phyloP scores from a whole-genome alignment of 306 rosid species.

The Gleditsia sinensis region DNA sequence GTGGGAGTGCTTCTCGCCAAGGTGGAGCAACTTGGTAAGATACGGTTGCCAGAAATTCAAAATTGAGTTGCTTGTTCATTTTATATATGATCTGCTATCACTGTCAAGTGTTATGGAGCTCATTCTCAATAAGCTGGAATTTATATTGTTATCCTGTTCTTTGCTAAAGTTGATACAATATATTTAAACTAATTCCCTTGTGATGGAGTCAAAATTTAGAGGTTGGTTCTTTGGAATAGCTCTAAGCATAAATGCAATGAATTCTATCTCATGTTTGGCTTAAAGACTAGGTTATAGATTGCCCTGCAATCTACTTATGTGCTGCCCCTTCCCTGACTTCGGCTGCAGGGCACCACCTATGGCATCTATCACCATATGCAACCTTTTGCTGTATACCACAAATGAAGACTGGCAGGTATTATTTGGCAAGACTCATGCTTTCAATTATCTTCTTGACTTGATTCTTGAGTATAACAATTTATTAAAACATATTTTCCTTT shows the following conservation, averaged over 20 bases:
- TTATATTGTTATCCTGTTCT: slow-evolving; percentile 9
- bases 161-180: slow-evolving; percentile 12
- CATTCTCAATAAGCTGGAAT: slow-evolving; percentile 17
- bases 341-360: slow-evolving; percentile 82
- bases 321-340: slow-evolving; percentile 30
- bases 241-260: slow-evolving; percentile 7
- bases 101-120: slow-evolving; percentile 22
- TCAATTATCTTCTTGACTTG: slow-evolving; percentile 5
- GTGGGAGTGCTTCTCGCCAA: slow-evolving; percentile 65
- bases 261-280: slow-evolving; percentile 24
- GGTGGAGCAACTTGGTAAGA: slow-evolving; percentile 85
- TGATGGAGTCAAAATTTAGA: background rate
- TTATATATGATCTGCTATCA: slow-evolving; percentile 13
- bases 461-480: slow-evolving; percentile 14
- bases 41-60: slow-evolving; percentile 23
- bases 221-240: slow-evolving; percentile 18
- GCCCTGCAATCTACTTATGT: slow-evolving; percentile 9
- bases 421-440: slow-evolving; percentile 23
- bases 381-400: slow-evolving; percentile 81
- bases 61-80: slow-evolving; percentile 17
- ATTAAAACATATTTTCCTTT: slow-evolving; percentile 36
- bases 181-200: background rate
- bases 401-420: slow-evolving; percentile 92
- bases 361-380: slow-evolving; percentile 88
- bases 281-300: slow-evolving; percentile 4